Conservation (phyloP, 805 yeast genomes). For the Nakazawaea sp. region DNA sequence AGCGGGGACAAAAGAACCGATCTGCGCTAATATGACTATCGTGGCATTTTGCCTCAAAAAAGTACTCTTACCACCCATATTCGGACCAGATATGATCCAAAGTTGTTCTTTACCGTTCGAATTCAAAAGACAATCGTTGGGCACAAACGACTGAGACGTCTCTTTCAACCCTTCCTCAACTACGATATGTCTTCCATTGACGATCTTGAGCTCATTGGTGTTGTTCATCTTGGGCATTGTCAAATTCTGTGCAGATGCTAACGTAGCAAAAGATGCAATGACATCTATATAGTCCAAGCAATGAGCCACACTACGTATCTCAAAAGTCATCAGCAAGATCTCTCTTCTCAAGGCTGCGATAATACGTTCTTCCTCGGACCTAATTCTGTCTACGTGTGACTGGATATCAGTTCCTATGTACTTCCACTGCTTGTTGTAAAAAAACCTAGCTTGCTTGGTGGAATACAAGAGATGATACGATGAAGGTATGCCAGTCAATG, state of each 20-base stretch:
- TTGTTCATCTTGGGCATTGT: slow-evolving; percentile 58
- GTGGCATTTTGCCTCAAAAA: slow-evolving; percentile 69
- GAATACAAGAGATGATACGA: slow-evolving; percentile 1
- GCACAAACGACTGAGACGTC: slow-evolving; percentile 39
- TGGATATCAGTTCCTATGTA: slow-evolving; percentile 43
- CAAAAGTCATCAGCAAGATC: slow-evolving; percentile 35
- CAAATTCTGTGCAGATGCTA: slow-evolving; percentile 64
- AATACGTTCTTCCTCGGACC: slow-evolving; percentile 46
- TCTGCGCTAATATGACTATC: slow-evolving; percentile 61
- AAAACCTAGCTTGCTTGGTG: slow-evolving; percentile 16
- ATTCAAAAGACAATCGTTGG: slow-evolving; percentile 33
- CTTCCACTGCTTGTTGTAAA: slow-evolving; percentile 44
- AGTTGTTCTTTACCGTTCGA: slow-evolving; percentile 19
- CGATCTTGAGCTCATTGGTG: slow-evolving; percentile 39
- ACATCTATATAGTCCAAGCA: slow-evolving; percentile 66
- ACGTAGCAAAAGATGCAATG: slow-evolving; percentile 59
- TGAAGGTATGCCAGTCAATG: not conserved
- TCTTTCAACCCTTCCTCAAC: slow-evolving; percentile 69
- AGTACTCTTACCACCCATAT: slow-evolving; percentile 83
- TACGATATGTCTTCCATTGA: slow-evolving; percentile 74
- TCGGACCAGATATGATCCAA: slow-evolving; percentile 82
- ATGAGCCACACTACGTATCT: slow-evolving; percentile 43
- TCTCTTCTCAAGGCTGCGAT: slow-evolving; percentile 39
- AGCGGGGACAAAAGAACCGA: slow-evolving; percentile 73
- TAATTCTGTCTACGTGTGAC: slow-evolving; percentile 37